Evolutionary conservation across 331 rosid genomes (phyloP).

Genomic region (Cydonia oblonga): DNA sequence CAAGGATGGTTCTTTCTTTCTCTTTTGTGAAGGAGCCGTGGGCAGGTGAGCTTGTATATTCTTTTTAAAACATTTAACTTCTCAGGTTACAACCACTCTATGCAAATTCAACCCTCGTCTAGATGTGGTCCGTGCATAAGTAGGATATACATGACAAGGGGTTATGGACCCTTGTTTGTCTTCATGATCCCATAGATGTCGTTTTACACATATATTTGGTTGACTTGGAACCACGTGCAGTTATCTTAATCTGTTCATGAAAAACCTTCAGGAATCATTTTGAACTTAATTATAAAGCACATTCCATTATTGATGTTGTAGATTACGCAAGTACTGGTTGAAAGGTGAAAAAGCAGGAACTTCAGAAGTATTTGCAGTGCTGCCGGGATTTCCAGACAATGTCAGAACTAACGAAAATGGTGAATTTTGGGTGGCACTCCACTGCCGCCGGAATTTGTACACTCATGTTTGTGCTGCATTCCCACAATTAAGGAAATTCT

Average conservation of each 20-base stretch:
- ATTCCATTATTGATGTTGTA: conserved; percentile 13
- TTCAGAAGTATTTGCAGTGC: conserved; percentile 55
- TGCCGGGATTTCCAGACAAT: conserved; percentile 88
- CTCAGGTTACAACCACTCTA: not conserved
- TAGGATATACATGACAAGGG: not conserved
- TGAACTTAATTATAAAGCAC: not conserved
- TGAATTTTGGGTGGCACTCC: conserved; percentile 89
- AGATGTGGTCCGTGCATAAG: not conserved
- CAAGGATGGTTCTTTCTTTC: conserved; percentile 80
- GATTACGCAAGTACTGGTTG: conserved; percentile 74
- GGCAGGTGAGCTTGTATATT: conserved; percentile 53
- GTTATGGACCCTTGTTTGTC: not conserved
- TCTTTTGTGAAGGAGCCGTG: conserved; percentile 51
- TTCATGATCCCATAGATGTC: not conserved
- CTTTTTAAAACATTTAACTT: not conserved
- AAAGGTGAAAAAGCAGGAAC: conserved; percentile 80
- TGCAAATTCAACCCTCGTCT: not conserved
- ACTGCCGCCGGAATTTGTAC: conserved; percentile 34
- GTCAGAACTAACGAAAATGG: conserved; percentile 69
- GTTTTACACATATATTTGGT: no score
- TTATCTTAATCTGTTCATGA: not conserved
- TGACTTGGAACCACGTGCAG: not conserved
- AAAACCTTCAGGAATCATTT: not conserved
- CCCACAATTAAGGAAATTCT: conserved; percentile 48
- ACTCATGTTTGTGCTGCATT: conserved; percentile 29